Conservation (phyloP, 2,329 filamentous ascomycete genomes). For the Rutstroemia sp. region DNA sequence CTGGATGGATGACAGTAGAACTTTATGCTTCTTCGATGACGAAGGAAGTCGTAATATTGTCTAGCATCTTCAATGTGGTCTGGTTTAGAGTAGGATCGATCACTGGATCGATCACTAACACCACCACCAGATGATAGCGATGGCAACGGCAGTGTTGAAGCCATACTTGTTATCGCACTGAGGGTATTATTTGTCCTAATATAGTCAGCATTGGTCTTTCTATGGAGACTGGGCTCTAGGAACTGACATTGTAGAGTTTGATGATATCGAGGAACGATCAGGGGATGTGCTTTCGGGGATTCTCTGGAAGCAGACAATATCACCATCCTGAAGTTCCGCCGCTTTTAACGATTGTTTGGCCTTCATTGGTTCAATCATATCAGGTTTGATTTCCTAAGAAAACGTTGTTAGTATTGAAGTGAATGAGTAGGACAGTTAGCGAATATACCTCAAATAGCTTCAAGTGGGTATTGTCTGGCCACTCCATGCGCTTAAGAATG, state of each 20-base stretch:
- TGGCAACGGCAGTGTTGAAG: no score
- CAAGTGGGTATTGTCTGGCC: conserved; percentile 66
- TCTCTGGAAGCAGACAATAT: conserved; percentile 91
- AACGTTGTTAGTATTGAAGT: conserved; percentile 16
- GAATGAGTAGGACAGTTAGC: background rate
- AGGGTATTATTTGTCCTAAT: background rate
- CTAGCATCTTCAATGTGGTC: conserved; percentile 64
- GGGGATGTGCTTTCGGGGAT: conserved; percentile 38
- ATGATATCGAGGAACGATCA: background rate
- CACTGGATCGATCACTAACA: conserved; percentile 11
- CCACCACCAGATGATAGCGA: conserved; percentile 17
- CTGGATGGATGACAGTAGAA: conserved; percentile 66
- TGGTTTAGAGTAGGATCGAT: background rate
- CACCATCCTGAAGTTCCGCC: conserved; percentile 93
- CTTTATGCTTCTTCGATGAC: conserved; percentile 72
- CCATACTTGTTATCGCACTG: background rate
- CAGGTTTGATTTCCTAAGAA: conserved; percentile 80
- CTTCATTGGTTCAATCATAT: conserved; percentile 94
- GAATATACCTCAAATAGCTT: conserved; percentile 66
- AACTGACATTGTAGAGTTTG: no score
- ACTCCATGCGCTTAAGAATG: conserved; percentile 78
- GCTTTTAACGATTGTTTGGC: conserved; percentile 80
- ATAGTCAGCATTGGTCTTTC: background rate
- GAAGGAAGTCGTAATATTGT: conserved; percentile 87
- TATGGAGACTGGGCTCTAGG: no score